These are phyloP conservation scores for Casuarina cunninghamiana DNA, from an alignment of 306 rosid genomes.

Conservation along the genomic window DNA sequence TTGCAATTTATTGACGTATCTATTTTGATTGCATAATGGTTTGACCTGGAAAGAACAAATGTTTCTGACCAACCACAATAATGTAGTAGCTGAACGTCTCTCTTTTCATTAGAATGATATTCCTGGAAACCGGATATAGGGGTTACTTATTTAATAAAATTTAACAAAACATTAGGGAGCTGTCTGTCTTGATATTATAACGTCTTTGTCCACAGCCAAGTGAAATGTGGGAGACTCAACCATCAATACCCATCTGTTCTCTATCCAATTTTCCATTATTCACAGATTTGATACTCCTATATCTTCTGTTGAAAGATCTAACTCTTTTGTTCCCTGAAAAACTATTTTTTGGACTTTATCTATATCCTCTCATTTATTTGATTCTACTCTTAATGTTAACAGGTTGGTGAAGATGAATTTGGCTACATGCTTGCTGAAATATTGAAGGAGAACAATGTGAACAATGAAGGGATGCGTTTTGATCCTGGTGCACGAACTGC, in stretches of 20 bases:
- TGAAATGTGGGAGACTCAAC: background rate
- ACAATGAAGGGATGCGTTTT: constrained; percentile 78
- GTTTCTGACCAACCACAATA: background rate
- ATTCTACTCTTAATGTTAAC: constrained; percentile 27
- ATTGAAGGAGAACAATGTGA: constrained; percentile 84
- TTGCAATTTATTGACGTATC: background rate
- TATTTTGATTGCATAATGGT: background rate
- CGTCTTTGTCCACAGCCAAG: background rate
- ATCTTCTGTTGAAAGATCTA: background rate
- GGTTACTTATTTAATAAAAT: background rate
- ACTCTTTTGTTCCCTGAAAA: too few species aligned
- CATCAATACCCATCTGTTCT: background rate
- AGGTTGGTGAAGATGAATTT: constrained; percentile 99
- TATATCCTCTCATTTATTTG: background rate
- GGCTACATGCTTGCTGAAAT: constrained; percentile 95
- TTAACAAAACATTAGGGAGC: background rate
- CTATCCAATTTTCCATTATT: background rate
- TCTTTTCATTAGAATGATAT: background rate
- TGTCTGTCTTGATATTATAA: background rate
- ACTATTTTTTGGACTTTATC: background rate
- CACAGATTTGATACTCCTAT: background rate
- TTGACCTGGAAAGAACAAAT: background rate
- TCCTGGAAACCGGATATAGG: background rate
- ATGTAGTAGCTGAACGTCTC: background rate
- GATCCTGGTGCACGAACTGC: constrained; percentile 97